phyloP scores from a whole-genome alignment of 306 rosid species.

The Lathyrus oleraceus region DNA sequence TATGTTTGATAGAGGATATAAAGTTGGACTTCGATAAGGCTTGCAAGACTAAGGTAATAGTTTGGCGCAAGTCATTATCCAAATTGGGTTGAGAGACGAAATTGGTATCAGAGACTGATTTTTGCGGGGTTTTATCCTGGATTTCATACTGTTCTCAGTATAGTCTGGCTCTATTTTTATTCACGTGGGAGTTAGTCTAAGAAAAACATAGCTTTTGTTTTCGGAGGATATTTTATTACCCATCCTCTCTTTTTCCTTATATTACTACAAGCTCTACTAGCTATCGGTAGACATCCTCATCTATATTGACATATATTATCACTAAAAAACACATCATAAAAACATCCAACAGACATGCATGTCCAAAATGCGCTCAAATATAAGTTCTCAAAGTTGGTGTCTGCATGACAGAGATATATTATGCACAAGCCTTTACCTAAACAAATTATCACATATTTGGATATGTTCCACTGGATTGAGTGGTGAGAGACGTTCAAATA shows the following conservation, averaged over 20 bases:
- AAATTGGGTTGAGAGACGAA: not conserved
- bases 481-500: constrained; percentile 75
- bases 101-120: not conserved
- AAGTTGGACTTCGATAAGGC: not conserved
- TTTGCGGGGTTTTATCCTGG: not conserved
- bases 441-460: constrained; percentile 80
- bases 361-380: constrained; percentile 25
- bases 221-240: constrained; percentile 20
- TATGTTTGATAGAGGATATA: not conserved
- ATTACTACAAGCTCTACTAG: not conserved
- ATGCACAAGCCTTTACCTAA: constrained; percentile 63
- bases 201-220: not conserved
- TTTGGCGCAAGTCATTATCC: not conserved
- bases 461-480: constrained; percentile 87
- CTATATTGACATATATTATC: not conserved
- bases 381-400: not conserved
- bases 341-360: constrained; percentile 7
- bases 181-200: not conserved
- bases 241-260: not conserved
- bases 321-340: constrained; percentile 10
- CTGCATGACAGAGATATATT: not conserved
- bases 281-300: constrained; percentile 15
- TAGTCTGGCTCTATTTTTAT: not conserved
- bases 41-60: not conserved
- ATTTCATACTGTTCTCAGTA: not conserved